A percentile compares a stretch with the other conserved stretches of the same genome.
Evolutionary conservation across 441 rosid species (phyloP).

Genomic region (Geranium incanum): DNA sequence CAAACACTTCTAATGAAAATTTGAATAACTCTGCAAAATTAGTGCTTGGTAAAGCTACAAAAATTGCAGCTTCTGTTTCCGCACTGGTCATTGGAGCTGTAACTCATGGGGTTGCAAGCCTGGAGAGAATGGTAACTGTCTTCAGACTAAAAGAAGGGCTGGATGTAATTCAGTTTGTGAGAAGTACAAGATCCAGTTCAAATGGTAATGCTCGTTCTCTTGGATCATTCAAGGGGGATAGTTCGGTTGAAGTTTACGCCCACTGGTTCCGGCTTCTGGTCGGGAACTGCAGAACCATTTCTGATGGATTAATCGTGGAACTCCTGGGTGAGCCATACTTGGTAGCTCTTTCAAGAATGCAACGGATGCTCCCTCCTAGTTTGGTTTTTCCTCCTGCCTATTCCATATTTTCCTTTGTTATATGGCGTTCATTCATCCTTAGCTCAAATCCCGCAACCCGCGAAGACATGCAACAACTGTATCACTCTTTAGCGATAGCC

Average conservation of each 20-base stretch:
- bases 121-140: constrained; percentile 87
- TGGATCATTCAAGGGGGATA: constrained; percentile 59
- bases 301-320: constrained; percentile 80
- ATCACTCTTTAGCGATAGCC: constrained; percentile 65
- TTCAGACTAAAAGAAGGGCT: constrained; percentile 77
- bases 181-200: constrained; percentile 61
- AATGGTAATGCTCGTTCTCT: constrained; percentile 71
- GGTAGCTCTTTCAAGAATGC: constrained; percentile 92
- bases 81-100: constrained; percentile 80
- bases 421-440: constrained; percentile 69
- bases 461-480: constrained; percentile 77
- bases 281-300: constrained; percentile 83
- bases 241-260: constrained; percentile 57
- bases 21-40: constrained; percentile 36
- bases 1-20: constrained; percentile 42
- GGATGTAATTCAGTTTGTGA: constrained; percentile 79
- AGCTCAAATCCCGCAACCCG: constrained; percentile 44
- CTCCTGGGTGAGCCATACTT: constrained; percentile 82
- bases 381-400: constrained; percentile 95
- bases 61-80: constrained; percentile 74
- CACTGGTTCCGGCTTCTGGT: constrained; percentile 94
- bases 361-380: constrained; percentile 72
- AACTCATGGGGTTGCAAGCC: constrained; percentile 79
- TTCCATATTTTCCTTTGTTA: constrained; percentile 70
- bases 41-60: constrained; percentile 44